These are phyloP conservation scores for Coniochaeta sp. DNA, from an alignment of 2,329 filamentous ascomycete species.

Conservation along the genomic window DNA sequence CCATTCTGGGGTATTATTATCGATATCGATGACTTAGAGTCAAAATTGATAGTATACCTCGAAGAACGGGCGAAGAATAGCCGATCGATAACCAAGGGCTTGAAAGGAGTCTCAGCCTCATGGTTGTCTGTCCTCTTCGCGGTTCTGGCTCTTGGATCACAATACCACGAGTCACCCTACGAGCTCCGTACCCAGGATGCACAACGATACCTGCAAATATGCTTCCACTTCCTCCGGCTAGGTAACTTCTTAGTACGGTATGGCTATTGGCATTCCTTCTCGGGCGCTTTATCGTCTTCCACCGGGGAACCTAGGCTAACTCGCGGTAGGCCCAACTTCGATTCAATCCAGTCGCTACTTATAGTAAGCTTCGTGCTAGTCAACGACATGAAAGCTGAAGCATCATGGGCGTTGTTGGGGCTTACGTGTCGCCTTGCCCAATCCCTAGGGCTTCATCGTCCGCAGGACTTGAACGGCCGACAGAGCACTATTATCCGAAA, in stretches of 20 bases:
- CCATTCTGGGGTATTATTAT: slow-evolving; percentile 63
- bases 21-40: slow-evolving; percentile 59
- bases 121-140: slow-evolving; percentile 62
- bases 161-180: slow-evolving; percentile 60
- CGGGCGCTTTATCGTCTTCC: background rate
- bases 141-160: slow-evolving; percentile 57
- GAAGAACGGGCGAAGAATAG: slow-evolving; percentile 55
- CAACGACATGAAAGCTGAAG: slow-evolving; percentile 65
- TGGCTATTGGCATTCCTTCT: too few species aligned
- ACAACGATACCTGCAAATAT: slow-evolving; percentile 56
- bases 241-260: slow-evolving; percentile 57
- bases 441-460: slow-evolving; percentile 53
- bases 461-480: slow-evolving; percentile 34
- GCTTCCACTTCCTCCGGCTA: slow-evolving; percentile 57
- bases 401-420: slow-evolving; percentile 58
- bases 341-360: slow-evolving; percentile 58
- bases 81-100: slow-evolving; percentile 34
- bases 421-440: slow-evolving; percentile 58
- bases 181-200: slow-evolving; percentile 52
- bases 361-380: slow-evolving; percentile 57
- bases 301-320: slow-evolving; percentile 5
- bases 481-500: slow-evolving; percentile 38
- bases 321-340: slow-evolving; percentile 47
- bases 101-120: slow-evolving; percentile 48
- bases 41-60: slow-evolving; percentile 57